Conservation (phyloP, 495 filamentous ascomycete genomes). For the Daldinia decipiens region DNA sequence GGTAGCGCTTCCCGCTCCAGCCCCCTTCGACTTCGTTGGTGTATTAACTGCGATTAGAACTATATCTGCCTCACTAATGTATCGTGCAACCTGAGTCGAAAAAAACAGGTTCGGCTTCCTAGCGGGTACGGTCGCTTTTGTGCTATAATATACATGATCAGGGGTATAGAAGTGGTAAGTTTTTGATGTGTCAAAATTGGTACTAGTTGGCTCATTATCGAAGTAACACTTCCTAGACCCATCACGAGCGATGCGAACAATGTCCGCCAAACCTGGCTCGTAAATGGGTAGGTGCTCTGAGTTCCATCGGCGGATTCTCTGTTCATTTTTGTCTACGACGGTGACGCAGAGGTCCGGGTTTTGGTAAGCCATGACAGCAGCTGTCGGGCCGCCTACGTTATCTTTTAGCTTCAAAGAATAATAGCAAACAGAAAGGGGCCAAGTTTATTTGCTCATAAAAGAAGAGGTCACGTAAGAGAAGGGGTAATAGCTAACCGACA, state of each 20-base stretch:
- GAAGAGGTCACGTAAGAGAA: background rate
- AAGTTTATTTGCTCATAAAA: background rate
- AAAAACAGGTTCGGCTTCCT: constrained; percentile 75
- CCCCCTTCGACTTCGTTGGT: constrained; percentile 76
- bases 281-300: constrained; percentile 79
- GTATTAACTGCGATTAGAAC: constrained; percentile 85
- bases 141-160: constrained; percentile 23
- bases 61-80: constrained; percentile 75
- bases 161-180: constrained; percentile 15
- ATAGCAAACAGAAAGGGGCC: background rate
- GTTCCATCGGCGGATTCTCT: constrained; percentile 77
- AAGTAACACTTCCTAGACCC: constrained; percentile 52
- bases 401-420: constrained; percentile 14
- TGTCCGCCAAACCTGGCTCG: constrained; percentile 75
- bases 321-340: constrained; percentile 74
- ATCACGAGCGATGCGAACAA: constrained; percentile 73
- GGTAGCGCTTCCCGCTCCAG: constrained; percentile 76
- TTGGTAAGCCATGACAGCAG: constrained; percentile 76
- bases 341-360: constrained; percentile 74
- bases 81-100: constrained; percentile 68
- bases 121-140: constrained; percentile 42
- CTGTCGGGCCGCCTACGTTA: constrained; percentile 76
- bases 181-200: constrained; percentile 3
- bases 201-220: constrained; percentile 39
- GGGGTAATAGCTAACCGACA: constrained; percentile 60